Conservation (phyloP, 2,329 filamentous ascomycete genomes). For the Penicillium freii region DNA sequence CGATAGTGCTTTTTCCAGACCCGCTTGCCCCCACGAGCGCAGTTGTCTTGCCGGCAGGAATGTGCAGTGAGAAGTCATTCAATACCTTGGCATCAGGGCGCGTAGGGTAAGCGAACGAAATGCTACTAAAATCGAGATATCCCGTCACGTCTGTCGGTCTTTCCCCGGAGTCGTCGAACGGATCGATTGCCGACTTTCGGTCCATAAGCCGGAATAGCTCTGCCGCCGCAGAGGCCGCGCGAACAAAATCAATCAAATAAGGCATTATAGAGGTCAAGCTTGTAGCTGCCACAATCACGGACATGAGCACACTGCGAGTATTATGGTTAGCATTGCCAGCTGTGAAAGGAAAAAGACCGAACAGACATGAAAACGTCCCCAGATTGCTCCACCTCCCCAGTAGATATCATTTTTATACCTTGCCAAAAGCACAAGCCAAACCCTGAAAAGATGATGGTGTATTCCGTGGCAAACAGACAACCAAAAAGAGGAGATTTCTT, state of each 20-base stretch:
- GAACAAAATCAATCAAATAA: slow-evolving; percentile 40
- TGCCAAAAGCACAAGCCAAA: slow-evolving; percentile 35
- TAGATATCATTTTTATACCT: slow-evolving; percentile 30
- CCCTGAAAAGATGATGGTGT: slow-evolving; percentile 17
- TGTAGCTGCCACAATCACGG: slow-evolving; percentile 35
- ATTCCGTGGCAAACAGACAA: slow-evolving; percentile 17
- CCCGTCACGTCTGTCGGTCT: slow-evolving; percentile 20
- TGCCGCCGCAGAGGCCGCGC: slow-evolving; percentile 41
- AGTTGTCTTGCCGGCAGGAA: slow-evolving; percentile 45
- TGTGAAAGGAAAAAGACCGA: neutral
- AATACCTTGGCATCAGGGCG: slow-evolving; percentile 41
- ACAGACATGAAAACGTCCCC: slow-evolving; percentile 30
- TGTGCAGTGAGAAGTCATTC: slow-evolving; percentile 32
- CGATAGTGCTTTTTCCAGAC: slow-evolving; percentile 71
- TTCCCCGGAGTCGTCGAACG: slow-evolving; percentile 25
- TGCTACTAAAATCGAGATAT: slow-evolving; percentile 39
- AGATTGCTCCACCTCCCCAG: slow-evolving; percentile 27
- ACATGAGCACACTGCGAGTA: slow-evolving; percentile 24
- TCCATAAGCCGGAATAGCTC: slow-evolving; percentile 44
- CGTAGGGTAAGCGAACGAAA: slow-evolving; percentile 43
- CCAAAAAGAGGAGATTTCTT: slow-evolving; percentile 23
- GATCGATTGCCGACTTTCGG: slow-evolving; percentile 36
- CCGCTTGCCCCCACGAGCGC: slow-evolving; percentile 73
- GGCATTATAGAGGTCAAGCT: slow-evolving; percentile 36
- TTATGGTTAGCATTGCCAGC: neutral